A percentile compares a stretch with the other conserved stretches of the same genome.
Evolutionary conservation across 1,284 basidiomycete genomes (phyloP).

Genomic region (Mycena citricolor): DNA sequence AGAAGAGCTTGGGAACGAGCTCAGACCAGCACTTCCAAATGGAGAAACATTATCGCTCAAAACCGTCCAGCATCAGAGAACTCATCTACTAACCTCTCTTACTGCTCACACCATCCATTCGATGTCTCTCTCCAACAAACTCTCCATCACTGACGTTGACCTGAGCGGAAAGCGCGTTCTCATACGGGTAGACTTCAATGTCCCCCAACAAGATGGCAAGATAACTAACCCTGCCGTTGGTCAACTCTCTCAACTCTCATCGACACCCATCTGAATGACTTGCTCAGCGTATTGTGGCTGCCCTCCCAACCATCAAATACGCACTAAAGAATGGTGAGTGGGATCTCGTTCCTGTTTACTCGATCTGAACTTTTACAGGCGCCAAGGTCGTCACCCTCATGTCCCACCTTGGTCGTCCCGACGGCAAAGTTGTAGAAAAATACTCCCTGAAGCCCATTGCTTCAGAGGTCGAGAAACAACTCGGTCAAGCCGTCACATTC

Average conservation of each 20-base stretch:
- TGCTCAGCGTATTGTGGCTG: conserved; percentile 89
- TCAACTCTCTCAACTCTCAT: conserved; percentile 24
- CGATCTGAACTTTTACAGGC: conserved; percentile 44
- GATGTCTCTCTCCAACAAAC: conserved; percentile 97
- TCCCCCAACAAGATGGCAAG: conserved; percentile 84
- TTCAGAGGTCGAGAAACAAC: conserved; percentile 69
- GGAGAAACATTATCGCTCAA: conserved; percentile 15
- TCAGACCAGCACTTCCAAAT: no score
- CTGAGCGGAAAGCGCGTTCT: conserved; percentile 92
- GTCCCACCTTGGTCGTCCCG: conserved; percentile 97
- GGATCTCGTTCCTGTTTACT: conserved; percentile 9
- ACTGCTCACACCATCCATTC: no score
- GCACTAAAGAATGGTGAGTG: conserved; percentile 82
- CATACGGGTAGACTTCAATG: conserved; percentile 98
- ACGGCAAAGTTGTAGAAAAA: conserved; percentile 88
- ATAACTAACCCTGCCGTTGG: conserved; percentile 96
- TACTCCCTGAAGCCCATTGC: conserved; percentile 92
- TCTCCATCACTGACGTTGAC: conserved; percentile 89
- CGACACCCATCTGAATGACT: conserved; percentile 15
- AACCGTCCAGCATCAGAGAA: conserved; percentile 28
- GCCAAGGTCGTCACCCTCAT: conserved; percentile 89
- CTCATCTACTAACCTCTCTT: no score
- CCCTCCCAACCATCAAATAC: conserved; percentile 94
- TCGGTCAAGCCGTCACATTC: conserved; percentile 78
- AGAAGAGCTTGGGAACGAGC: no score